phyloP scores from a whole-genome alignment of 2,329 filamentous ascomycete genomes.

The Neopestalotiopsis sp. region DNA sequence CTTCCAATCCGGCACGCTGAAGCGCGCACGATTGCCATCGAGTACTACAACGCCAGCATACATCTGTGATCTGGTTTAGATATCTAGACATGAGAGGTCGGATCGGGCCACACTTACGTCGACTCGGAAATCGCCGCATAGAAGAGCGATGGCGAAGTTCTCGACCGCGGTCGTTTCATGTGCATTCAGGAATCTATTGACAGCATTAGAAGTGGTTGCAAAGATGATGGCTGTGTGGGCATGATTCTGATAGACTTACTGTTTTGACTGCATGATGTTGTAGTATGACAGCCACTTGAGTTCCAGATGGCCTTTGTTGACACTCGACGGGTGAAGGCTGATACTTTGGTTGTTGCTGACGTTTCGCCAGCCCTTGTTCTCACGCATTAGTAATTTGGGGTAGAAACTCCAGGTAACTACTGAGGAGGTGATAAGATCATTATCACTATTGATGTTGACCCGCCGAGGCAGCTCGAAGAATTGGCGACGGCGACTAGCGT shows the following conservation, averaged over 20 bases:
- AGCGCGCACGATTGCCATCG: conserved; percentile 85
- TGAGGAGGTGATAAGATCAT: conserved; percentile 79
- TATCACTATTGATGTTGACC: conserved; percentile 77
- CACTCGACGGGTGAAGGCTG: conserved; percentile 83
- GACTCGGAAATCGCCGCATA: conserved; percentile 88
- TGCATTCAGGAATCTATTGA: conserved; percentile 76
- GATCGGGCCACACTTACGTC: conserved; percentile 60
- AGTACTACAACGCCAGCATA: conserved; percentile 86
- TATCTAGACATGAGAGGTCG: neutral
- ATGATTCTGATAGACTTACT: conserved; percentile 55
- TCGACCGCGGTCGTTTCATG: conserved; percentile 86
- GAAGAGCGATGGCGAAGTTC: conserved; percentile 80
- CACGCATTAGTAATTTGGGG: conserved; percentile 84
- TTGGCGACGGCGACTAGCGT: conserved; percentile 67
- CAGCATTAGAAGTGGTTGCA: conserved; percentile 20
- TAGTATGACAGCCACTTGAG: conserved; percentile 92
- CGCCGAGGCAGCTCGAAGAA: conserved; percentile 85
- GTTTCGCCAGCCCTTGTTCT: conserved; percentile 86
- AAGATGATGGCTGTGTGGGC: neutral
- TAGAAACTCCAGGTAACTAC: conserved; percentile 96
- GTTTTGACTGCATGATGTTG: conserved; percentile 92
- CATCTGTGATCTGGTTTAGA: conserved; percentile 57
- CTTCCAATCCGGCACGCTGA: conserved; percentile 88
- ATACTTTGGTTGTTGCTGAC: conserved; percentile 92
- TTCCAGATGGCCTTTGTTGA: conserved; percentile 76